phyloP scores from a whole-genome alignment of 2,329 filamentous ascomycete species.

The Monosporascus sp. region DNA sequence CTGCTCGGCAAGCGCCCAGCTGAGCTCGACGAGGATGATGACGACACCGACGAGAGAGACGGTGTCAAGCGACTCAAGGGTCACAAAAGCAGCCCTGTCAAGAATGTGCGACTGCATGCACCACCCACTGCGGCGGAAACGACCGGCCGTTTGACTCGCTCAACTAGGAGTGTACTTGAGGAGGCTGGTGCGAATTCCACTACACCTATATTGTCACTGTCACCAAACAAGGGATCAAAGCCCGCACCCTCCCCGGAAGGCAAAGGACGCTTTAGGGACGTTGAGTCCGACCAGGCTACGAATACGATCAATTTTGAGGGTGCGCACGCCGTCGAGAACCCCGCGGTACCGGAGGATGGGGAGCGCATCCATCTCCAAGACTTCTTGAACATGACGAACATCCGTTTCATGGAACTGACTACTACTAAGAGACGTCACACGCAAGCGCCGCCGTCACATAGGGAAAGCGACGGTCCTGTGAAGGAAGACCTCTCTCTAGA shows the following conservation, averaged over 20 bases:
- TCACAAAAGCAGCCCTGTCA: slow-evolving; percentile 71
- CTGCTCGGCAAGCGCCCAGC: slow-evolving; percentile 68
- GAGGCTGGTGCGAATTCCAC: slow-evolving; percentile 27
- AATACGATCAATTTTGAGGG: slow-evolving; percentile 40
- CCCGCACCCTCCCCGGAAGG: slow-evolving; percentile 50
- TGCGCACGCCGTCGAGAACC: slow-evolving; percentile 33
- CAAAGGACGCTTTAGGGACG: slow-evolving; percentile 50
- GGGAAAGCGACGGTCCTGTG: slow-evolving; percentile 35
- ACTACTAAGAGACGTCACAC: slow-evolving; percentile 91
- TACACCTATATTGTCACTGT: slow-evolving; percentile 39
- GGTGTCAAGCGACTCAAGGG: slow-evolving; percentile 65
- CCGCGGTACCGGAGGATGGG: slow-evolving; percentile 40
- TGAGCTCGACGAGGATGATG: slow-evolving; percentile 63
- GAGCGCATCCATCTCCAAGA: slow-evolving; percentile 78
- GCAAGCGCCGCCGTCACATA: slow-evolving; percentile 51
- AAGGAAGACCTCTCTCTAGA: slow-evolving; percentile 59
- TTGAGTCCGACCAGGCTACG: slow-evolving; percentile 42
- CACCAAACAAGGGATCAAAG: slow-evolving; percentile 39
- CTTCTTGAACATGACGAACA: slow-evolving; percentile 91
- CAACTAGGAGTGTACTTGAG: slow-evolving; percentile 42
- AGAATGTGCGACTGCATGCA: slow-evolving; percentile 64
- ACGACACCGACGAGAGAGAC: slow-evolving; percentile 53
- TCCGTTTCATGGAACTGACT: slow-evolving; percentile 97
- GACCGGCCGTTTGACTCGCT: slow-evolving; percentile 51
- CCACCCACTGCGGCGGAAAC: slow-evolving; percentile 64